Conservation (phyloP, 2,329 filamentous ascomycete species). For the Orbilia javanica region DNA sequence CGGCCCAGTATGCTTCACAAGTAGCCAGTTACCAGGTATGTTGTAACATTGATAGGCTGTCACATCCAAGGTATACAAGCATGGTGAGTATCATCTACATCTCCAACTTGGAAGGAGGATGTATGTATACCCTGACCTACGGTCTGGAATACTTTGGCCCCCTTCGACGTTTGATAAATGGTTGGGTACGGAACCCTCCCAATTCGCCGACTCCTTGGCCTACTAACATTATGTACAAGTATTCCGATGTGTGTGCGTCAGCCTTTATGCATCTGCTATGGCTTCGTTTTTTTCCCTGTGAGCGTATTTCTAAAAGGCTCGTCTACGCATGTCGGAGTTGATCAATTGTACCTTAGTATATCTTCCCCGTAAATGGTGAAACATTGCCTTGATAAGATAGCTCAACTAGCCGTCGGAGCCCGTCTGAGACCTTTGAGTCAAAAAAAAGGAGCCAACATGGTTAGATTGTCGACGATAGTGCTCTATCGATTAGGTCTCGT, state of each 20-base stretch:
- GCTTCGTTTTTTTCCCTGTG: background rate
- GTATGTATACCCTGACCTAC: slow-evolving; percentile 28
- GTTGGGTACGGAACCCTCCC: background rate
- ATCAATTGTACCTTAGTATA: slow-evolving; percentile 13
- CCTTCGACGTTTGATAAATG: slow-evolving; percentile 3
- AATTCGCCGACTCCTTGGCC: slow-evolving; percentile 16
- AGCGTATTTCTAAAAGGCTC: background rate
- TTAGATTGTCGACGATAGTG: background rate
- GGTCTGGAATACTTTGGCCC: slow-evolving; percentile 15
- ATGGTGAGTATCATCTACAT: slow-evolving; percentile 34
- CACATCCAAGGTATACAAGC: slow-evolving; percentile 7
- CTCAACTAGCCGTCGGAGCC: slow-evolving; percentile 49
- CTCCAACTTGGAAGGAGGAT: slow-evolving; percentile 40
- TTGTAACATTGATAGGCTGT: slow-evolving; percentile 36
- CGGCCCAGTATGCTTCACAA: slow-evolving; percentile 16
- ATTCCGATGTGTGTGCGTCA: slow-evolving; percentile 3
- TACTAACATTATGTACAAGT: slow-evolving; percentile 12
- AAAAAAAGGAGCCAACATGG: background rate
- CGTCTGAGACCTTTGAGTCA: slow-evolving; percentile 13
- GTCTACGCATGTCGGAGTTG: background rate
- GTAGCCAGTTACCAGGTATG: slow-evolving; percentile 32
- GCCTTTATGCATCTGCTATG: background rate
- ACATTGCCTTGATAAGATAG: slow-evolving; percentile 38
- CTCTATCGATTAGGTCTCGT: slow-evolving; percentile 7
- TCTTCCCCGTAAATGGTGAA: slow-evolving; percentile 24